A percentile compares a stretch with the other conserved stretches of the same genome.
Evolutionary conservation across 106 monocot species (phyloP).

Genomic region (Dendrobium nobile): DNA sequence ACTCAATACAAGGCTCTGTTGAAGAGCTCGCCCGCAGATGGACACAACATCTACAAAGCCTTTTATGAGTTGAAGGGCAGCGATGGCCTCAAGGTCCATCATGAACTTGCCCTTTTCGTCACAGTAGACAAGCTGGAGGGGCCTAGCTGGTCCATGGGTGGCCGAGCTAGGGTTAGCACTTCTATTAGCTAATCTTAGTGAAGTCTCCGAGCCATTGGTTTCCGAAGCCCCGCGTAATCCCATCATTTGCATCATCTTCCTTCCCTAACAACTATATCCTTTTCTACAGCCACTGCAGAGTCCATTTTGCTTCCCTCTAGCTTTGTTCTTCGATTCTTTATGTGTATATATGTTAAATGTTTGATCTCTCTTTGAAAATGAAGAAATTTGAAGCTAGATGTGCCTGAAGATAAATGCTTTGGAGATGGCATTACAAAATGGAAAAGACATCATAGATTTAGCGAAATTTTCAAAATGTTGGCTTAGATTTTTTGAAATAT

Average conservation of each 20-base stretch:
- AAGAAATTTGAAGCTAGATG: no score
- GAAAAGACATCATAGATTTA: no score
- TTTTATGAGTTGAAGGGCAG: constrained; percentile 72
- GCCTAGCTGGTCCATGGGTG: constrained; percentile 44
- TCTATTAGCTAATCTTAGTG: neutral
- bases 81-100: constrained; percentile 95
- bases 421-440: no score
- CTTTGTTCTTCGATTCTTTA: no score
- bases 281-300: neutral
- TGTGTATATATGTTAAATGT: no score
- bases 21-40: constrained; percentile 68
- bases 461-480: no score
- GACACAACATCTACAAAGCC: constrained; percentile 67
- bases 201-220: constrained; percentile 10
- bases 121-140: constrained; percentile 63
- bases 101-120: constrained; percentile 77
- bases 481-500: no score
- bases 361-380: no score
- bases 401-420: no score
- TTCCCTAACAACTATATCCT: neutral
- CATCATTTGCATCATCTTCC: constrained; percentile 66
- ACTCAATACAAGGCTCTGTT: constrained; percentile 2
- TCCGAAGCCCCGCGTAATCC: constrained; percentile 55
- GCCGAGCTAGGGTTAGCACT: constrained; percentile 13
- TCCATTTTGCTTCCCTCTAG: no score